These are phyloP conservation scores for Chytriomyces hyalinus DNA, from an alignment of 192 early-diverging fungal genomes.

Conservation along the genomic window DNA sequence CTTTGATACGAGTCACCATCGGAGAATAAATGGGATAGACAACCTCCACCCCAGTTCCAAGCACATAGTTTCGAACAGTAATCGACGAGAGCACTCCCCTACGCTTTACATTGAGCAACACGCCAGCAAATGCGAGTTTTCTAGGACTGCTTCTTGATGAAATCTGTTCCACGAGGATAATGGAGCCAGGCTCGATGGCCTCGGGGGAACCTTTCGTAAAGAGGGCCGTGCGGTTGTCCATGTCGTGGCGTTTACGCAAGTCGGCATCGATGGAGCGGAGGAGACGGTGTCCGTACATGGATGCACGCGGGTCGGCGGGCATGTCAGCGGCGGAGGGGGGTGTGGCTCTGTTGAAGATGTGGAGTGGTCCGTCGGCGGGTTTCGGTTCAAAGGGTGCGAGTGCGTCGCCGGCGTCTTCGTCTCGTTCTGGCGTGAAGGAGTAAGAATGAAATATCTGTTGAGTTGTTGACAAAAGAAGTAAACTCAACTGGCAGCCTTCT, in stretches of 20 bases:
- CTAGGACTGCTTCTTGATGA: slow-evolving; percentile 50
- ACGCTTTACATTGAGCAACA: slow-evolving; percentile 49
- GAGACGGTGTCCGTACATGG: slow-evolving; percentile 36
- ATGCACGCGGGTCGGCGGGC: slow-evolving; percentile 41
- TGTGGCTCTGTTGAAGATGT: slow-evolving; percentile 17
- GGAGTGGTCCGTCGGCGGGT: slow-evolving; percentile 9
- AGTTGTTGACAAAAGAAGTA: not conserved
- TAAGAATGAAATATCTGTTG: not conserved
- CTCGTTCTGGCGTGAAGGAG: not conserved
- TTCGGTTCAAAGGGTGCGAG: slow-evolving; percentile 47
- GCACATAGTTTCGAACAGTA: slow-evolving; percentile 52
- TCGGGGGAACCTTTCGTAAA: slow-evolving; percentile 38
- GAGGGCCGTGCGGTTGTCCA: slow-evolving; percentile 47
- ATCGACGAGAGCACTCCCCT: slow-evolving; percentile 56
- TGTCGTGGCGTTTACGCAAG: slow-evolving; percentile 48
- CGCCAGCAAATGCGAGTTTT: slow-evolving; percentile 56
- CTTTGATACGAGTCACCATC: slow-evolving; percentile 52
- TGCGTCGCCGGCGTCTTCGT: slow-evolving; percentile 39
- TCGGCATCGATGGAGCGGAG: slow-evolving; percentile 54
- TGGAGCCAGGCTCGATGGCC: slow-evolving; percentile 52
- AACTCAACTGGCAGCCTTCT: slow-evolving; percentile 21
- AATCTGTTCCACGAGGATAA: slow-evolving; percentile 57
- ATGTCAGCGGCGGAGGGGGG: slow-evolving; percentile 32
- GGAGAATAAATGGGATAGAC: slow-evolving; percentile 58
- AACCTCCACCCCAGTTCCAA: slow-evolving; percentile 60